These are phyloP conservation scores for Debaryomyces prosopidis DNA, from an alignment of 805 yeast species.

Conservation along the genomic window DNA sequence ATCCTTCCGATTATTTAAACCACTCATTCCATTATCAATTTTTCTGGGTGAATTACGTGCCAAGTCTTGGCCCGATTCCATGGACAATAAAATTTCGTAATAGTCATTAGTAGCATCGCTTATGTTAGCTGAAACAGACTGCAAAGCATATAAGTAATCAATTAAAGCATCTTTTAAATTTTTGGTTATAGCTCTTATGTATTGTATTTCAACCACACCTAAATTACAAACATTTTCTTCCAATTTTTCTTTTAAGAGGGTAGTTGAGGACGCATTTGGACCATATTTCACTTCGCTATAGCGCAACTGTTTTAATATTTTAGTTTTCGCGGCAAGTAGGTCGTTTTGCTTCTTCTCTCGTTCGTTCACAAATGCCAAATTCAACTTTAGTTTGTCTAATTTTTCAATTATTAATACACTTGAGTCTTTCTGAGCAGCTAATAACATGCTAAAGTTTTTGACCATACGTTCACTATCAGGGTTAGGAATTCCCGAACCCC, in stretches of 20 bases:
- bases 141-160: conserved; percentile 42
- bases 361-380: conserved; percentile 46
- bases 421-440: conserved; percentile 37
- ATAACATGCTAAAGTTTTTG: conserved; percentile 39
- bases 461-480: conserved; percentile 40
- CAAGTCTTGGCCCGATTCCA: conserved; percentile 8
- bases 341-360: conserved; percentile 51
- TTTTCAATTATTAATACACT: conserved; percentile 40
- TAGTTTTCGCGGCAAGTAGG: conserved; percentile 34
- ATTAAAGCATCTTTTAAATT: conserved; percentile 45
- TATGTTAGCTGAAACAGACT: conserved; percentile 23
- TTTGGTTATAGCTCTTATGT: conserved; percentile 45
- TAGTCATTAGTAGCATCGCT: conserved; percentile 22
- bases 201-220: conserved; percentile 55
- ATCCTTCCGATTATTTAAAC: not conserved
- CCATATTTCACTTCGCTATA: conserved; percentile 49
- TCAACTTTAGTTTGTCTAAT: conserved; percentile 43
- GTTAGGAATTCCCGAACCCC: conserved; percentile 43
- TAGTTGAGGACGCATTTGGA: conserved; percentile 41
- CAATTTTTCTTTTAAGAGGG: conserved; percentile 47
- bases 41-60: conserved; percentile 8
- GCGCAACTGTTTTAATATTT: conserved; percentile 37
- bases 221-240: conserved; percentile 53
- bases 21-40: conserved; percentile 3
- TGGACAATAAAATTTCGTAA: conserved; percentile 7